Base-by-base conservation (phyloP, 2,329 filamentous ascomycete genomes). In the Pestalotiopsis sp. region DNA sequence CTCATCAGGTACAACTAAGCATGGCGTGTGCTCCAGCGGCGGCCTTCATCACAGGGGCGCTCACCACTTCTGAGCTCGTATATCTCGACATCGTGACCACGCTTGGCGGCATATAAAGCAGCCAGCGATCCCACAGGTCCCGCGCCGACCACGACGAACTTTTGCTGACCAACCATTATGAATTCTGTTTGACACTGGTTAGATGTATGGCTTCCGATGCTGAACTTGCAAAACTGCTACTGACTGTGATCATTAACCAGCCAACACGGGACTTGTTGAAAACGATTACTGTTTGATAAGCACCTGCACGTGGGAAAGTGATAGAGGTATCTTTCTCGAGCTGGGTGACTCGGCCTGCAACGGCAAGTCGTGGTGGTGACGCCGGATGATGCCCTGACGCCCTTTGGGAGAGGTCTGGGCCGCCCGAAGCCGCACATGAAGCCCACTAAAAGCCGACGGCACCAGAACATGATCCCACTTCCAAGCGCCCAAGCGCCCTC, bases 71-170 rank as follows among this genome's bases (percentile, higher is more conserved):
- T 89, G 73, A 99, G 84, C 81, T 99, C 96, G 80, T 98, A 99
- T 64, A 99, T 87, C 79, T 98, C 94, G 40, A 99, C 96, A 76
- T 95, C 85, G 79, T 97, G 90, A 58, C 95, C 96, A 79, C 95
- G 87, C 73, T 92, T 89, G 3, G 96, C 95, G 66, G 96, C 95
- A 83, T 98, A 99, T 5, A 99, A 83, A 58, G 94, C 96, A 27
- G 96, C 95, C 57, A 99, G 84, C 12, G 95, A 93, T 52, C 96
- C 96, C 7, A 99, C 96, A 0, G 96, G 96, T 1, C 96, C 96
- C 67, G 95, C 96, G 66, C 96, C 96, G 63, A 99, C 91, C 61
- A 99, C 87, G 23, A 97, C 87, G 67, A 92, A 89, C 80, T 93
- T 96, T 75, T 93, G 87, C 70, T 70, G 75, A 25, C 17, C 9